A percentile compares a stretch with the other conserved stretches of the same genome.
Conservation (phyloP, 768 basidiomycete species). For the Leccinum subgranulosum region DNA sequence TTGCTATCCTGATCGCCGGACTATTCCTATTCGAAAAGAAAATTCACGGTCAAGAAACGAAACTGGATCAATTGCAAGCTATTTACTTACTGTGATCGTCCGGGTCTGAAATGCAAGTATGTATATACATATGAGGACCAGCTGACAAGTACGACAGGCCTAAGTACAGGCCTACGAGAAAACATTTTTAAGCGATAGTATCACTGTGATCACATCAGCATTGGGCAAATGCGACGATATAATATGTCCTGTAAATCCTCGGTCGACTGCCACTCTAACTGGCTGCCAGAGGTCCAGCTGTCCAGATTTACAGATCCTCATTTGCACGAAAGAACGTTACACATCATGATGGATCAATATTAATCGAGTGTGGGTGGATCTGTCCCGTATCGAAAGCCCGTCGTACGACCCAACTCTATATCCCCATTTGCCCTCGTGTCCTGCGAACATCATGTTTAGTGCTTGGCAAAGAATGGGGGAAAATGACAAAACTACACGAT, state of each 20-base stretch:
- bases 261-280: neutral
- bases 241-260: neutral
- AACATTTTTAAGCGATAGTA: neutral
- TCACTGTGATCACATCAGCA: neutral
- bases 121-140: too few species aligned
- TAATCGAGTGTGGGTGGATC: neutral
- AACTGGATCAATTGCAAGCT: too few species aligned
- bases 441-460: neutral
- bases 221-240: neutral
- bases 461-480: neutral
- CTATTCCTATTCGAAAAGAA: too few species aligned
- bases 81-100: too few species aligned
- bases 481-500: neutral
- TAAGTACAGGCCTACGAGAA: too few species aligned
- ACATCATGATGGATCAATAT: neutral
- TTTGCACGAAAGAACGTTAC: neutral
- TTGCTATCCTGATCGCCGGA: too few species aligned
- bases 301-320: neutral
- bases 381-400: neutral
- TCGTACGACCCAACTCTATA: neutral
- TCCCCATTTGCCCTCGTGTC: neutral
- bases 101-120: too few species aligned
- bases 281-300: neutral
- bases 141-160: too few species aligned
- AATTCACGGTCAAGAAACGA: too few species aligned